These are phyloP conservation scores for Aspergillus coremiiformis DNA, from an alignment of 495 filamentous ascomycete species.

Conservation along the genomic window DNA sequence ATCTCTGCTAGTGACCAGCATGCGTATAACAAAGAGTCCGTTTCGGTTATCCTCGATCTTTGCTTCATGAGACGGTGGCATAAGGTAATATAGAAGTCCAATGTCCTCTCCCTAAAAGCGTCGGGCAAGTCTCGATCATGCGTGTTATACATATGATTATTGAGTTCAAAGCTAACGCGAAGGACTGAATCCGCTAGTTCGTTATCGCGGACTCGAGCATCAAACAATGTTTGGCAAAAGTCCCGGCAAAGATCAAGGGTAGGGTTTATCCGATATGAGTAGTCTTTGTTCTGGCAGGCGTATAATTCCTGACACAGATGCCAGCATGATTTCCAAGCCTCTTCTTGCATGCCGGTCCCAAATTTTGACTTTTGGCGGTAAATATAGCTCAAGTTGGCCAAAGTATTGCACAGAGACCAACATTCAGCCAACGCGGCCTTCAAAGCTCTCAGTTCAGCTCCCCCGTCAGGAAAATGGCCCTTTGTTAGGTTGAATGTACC, in stretches of 20 bases:
- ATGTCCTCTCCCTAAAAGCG: slow-evolving; percentile 78
- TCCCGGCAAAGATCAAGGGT: slow-evolving; percentile 83
- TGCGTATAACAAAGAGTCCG: slow-evolving; percentile 72
- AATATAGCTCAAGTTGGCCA: slow-evolving; percentile 76
- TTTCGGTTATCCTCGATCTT: slow-evolving; percentile 63
- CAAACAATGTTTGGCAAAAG: slow-evolving; percentile 86
- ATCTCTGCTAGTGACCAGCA: slow-evolving; percentile 92
- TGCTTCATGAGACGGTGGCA: slow-evolving; percentile 95
- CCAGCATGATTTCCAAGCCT: slow-evolving; percentile 93
- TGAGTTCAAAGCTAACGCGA: slow-evolving; percentile 86
- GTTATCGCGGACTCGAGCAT: slow-evolving; percentile 66
- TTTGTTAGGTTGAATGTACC: slow-evolving; percentile 11
- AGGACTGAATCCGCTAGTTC: slow-evolving; percentile 77
- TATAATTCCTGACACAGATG: slow-evolving; percentile 82
- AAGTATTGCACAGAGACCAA: slow-evolving; percentile 89
- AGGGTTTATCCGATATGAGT: slow-evolving; percentile 62
- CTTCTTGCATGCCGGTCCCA: slow-evolving; percentile 65
- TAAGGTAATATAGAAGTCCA: slow-evolving; percentile 90
- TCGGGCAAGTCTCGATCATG: slow-evolving; percentile 80
- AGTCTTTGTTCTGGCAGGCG: slow-evolving; percentile 64
- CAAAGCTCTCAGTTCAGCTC: slow-evolving; percentile 65
- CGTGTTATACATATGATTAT: slow-evolving; percentile 90
- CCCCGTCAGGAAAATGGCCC: slow-evolving; percentile 37
- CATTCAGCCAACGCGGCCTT: slow-evolving; percentile 76
- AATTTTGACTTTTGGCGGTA: slow-evolving; percentile 67